These are phyloP conservation scores for Oryza glumipatula DNA, from an alignment of 176 grass and related monocot species.

Conservation along the genomic window DNA sequence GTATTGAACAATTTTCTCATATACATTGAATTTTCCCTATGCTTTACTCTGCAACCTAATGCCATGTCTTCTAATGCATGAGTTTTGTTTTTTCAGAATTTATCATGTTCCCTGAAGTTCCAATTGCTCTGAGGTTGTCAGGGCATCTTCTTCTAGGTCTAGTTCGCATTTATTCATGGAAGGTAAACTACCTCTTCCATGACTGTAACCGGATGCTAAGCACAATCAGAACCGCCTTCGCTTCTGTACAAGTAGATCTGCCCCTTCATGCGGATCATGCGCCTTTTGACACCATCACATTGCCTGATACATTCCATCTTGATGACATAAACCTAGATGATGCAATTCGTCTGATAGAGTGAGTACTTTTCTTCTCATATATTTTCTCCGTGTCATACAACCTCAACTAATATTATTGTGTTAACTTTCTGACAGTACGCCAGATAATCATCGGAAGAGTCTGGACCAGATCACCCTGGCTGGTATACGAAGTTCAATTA, in stretches of 20 bases:
- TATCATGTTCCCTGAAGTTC: slow-evolving; percentile 84
- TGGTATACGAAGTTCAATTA: slow-evolving; percentile 52
- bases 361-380: slow-evolving; percentile 33
- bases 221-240: slow-evolving; percentile 61
- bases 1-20: background rate
- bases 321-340: slow-evolving; percentile 76
- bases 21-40: background rate
- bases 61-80: background rate
- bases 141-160: slow-evolving; percentile 91
- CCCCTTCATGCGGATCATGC: slow-evolving; percentile 59
- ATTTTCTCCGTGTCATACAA: slow-evolving; percentile 6
- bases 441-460: slow-evolving; percentile 60
- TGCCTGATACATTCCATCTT: slow-evolving; percentile 76
- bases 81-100: slow-evolving; percentile 47
- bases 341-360: slow-evolving; percentile 54
- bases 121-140: slow-evolving; percentile 85
- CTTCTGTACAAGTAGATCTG: slow-evolving; percentile 65
- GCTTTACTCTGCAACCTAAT: background rate
- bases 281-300: slow-evolving; percentile 64
- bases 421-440: slow-evolving; percentile 52
- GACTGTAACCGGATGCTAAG: slow-evolving; percentile 81
- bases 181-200: slow-evolving; percentile 82
- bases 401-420: slow-evolving; percentile 24
- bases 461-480: slow-evolving; percentile 77
- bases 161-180: slow-evolving; percentile 93